Evolutionary conservation across 2,329 filamentous ascomycete species (phyloP), one percentile per base, ranked within the genome.

Genomic region (Ophiostoma sp.): DNA sequence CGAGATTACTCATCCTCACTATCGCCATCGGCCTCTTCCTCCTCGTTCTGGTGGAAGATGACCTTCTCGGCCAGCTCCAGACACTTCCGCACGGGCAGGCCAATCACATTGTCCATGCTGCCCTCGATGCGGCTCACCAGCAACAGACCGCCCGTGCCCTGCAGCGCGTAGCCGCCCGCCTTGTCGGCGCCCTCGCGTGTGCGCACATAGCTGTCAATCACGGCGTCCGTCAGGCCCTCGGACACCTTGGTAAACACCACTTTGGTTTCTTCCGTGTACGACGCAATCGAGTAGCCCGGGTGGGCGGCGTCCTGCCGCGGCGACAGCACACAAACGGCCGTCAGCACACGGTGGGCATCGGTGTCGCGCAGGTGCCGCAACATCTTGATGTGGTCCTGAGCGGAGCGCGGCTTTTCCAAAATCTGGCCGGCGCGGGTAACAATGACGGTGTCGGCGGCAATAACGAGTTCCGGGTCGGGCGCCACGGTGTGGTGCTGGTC

Each of bases 141-240:
- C 74, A 99, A 86, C 80, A 98, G 90, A 9, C 93, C 92, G 1
- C 93, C 96, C 12, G 95, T 85, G 0, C 95, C 96, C 82, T 99
- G 96, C 71, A 99, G 89, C 1, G 94, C 96, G 82, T 99, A 99
- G 0, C 96, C 96, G 1, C 96, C 96, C 0, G 96, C 96, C 85
- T 98, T 99, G 82, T 98, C 96, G 12, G 90, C 94, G 1, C 96
- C 96, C 85, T 99, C 96, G 72, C 95, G 87, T 28, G 95, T 98
- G 79, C 87, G 88, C 73, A 95, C 92, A 80, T 95, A 95, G 5
- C 85, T 88, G 77, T 93, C 85, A 74, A 98, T 91, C 77, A 97
- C 88, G 74, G 97, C 94, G 83, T 99, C 95, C 17, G 85, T 84
- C 74, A 90, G 80, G 3, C 88, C 88, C 19, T 88, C 84, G 17